Percentiles rank a stretch among this genome's conserved stretches.
These are phyloP conservation scores for Hygrophila difformis DNA, from an alignment of 257 asterid species.

Conservation along the genomic window DNA sequence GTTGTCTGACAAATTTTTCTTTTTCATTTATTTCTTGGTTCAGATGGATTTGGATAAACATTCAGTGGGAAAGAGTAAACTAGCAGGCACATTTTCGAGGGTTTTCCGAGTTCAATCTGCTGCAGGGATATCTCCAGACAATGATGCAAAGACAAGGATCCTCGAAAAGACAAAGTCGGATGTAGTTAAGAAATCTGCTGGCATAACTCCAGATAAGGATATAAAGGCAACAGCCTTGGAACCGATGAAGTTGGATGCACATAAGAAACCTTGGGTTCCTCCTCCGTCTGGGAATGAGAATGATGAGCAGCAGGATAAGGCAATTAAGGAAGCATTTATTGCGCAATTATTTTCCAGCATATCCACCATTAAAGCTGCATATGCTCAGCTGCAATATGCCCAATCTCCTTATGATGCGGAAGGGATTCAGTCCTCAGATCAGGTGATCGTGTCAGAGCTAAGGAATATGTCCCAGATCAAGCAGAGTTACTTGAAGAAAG, in stretches of 20 bases:
- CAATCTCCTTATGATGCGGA: constrained; percentile 82
- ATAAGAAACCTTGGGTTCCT: too few species aligned
- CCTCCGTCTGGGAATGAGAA: too few species aligned
- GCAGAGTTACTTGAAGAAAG: constrained; percentile 49
- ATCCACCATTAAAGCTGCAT: constrained; percentile 68
- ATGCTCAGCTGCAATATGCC: constrained; percentile 62
- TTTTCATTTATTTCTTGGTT: constrained; percentile 24
- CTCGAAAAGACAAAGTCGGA: constrained; percentile 24
- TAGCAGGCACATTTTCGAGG: constrained; percentile 54
- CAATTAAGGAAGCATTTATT: too few species aligned
- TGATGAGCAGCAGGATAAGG: too few species aligned
- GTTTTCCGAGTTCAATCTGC: constrained; percentile 37
- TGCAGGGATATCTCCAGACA: constrained; percentile 26
- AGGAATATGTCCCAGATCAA: constrained; percentile 59
- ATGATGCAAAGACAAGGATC: constrained; percentile 17
- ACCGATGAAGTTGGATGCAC: too few species aligned
- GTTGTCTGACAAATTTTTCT: constrained; percentile 3
- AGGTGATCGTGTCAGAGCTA: constrained; percentile 46
- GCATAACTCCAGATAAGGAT: too few species aligned
- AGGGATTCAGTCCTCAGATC: constrained; percentile 72
- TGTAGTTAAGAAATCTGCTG: constrained; percentile 11
- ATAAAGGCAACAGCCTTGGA: too few species aligned
- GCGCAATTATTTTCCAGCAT: constrained; percentile 19
- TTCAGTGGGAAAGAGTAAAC: constrained; percentile 39
- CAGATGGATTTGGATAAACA: constrained; percentile 67